phyloP scores from a whole-genome alignment of 805 yeast species.

The Candida mattraensis region DNA sequence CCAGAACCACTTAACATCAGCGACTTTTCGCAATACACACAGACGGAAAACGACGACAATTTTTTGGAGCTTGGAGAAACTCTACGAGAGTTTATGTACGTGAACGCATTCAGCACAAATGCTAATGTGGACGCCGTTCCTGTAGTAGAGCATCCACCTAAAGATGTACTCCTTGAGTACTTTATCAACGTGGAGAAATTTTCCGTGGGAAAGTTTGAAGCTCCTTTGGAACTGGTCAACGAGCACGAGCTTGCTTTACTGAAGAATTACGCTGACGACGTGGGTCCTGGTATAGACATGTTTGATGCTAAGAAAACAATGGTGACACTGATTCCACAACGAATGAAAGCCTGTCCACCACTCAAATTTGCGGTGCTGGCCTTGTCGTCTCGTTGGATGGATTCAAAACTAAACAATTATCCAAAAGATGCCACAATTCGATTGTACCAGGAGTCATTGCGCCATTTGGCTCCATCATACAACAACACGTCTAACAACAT shows the following conservation, averaged over 20 bases:
- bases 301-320: constrained; percentile 26
- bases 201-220: constrained; percentile 13
- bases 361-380: constrained; percentile 25
- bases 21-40: constrained; percentile 12
- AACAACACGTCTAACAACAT: constrained; percentile 17
- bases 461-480: constrained; percentile 25
- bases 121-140: constrained; percentile 9
- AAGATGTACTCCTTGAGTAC: constrained; percentile 21
- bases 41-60: constrained; percentile 10
- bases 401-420: constrained; percentile 16
- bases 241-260: constrained; percentile 30
- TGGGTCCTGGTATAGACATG: constrained; percentile 43
- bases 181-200: constrained; percentile 24
- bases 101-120: constrained; percentile 31
- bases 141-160: constrained; percentile 16
- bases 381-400: constrained; percentile 22
- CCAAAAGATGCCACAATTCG: constrained; percentile 25
- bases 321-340: constrained; percentile 19
- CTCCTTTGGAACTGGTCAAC: constrained; percentile 13
- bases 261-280: constrained; percentile 37
- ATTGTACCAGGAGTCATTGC: constrained; percentile 36
- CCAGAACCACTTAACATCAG: constrained; percentile 17
- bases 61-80: constrained; percentile 33
- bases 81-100: constrained; percentile 40
- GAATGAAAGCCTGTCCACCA: constrained; percentile 17